Conservation (phyloP, 176 grass and related monocot species). For the Phoenix roebelenii region DNA sequence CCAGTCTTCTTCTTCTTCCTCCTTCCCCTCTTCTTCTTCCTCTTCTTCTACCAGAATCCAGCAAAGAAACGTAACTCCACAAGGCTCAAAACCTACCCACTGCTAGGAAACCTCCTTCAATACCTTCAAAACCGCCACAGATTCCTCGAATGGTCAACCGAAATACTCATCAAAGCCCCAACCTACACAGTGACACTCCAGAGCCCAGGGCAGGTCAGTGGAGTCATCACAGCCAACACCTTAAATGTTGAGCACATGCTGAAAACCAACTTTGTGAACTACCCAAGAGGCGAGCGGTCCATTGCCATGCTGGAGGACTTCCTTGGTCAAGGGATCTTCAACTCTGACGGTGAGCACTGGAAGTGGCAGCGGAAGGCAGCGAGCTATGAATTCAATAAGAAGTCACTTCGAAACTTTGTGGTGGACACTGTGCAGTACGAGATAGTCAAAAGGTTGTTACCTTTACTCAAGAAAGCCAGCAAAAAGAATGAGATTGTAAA, state of each 20-base stretch:
- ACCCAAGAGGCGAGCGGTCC: slow-evolving; percentile 37
- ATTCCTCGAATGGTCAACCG: slow-evolving; percentile 48
- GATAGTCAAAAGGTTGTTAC: slow-evolving; percentile 31
- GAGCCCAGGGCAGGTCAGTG: slow-evolving; percentile 15
- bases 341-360: slow-evolving; percentile 54
- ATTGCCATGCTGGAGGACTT: slow-evolving; percentile 42
- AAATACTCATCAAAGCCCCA: slow-evolving; percentile 25
- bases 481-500: slow-evolving; percentile 21
- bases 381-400: slow-evolving; percentile 51
- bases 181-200: slow-evolving; percentile 44
- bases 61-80: slow-evolving; percentile 16
- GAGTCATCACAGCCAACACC: slow-evolving; percentile 42
- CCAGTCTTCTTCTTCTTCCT: slow-evolving; percentile 6
- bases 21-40: slow-evolving; percentile 20
- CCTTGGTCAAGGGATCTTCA: slow-evolving; percentile 70
- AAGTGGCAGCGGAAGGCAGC: slow-evolving; percentile 53
- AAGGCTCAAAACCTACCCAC: slow-evolving; percentile 29
- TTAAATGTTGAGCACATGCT: slow-evolving; percentile 51
- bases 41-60: slow-evolving; percentile 9
- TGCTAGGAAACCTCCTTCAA: slow-evolving; percentile 39
- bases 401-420: slow-evolving; percentile 33
- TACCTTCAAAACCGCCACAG: slow-evolving; percentile 38
- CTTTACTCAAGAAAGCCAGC: slow-evolving; percentile 21
- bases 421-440: slow-evolving; percentile 30
- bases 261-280: slow-evolving; percentile 44